phyloP scores from a whole-genome alignment of 441 rosid species.

The Capsella rubella region DNA sequence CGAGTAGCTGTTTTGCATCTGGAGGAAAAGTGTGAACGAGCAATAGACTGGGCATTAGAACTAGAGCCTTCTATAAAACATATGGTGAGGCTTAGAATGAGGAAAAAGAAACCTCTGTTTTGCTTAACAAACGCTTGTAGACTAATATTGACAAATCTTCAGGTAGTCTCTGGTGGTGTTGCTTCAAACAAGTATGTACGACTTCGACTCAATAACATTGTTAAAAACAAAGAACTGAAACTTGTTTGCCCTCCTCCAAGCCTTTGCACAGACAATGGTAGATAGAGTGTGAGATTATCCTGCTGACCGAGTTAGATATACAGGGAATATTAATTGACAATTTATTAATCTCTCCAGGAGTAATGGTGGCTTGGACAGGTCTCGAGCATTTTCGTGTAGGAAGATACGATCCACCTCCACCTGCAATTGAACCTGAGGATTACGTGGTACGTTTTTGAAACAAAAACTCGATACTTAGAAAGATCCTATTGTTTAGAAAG shows the following conservation, averaged over 20 bases:
- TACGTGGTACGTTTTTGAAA: conserved; percentile 55
- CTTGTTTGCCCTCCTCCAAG: conserved; percentile 88
- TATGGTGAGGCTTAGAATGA: conserved; percentile 58
- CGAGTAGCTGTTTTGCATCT: conserved; percentile 93
- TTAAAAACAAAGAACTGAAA: conserved; percentile 66
- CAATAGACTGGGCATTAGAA: conserved; percentile 87
- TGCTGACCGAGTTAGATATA: conserved; percentile 8
- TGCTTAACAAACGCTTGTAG: conserved; percentile 15
- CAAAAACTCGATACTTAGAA: conserved; percentile 1
- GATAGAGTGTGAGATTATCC: conserved; percentile 10
- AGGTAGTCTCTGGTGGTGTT: conserved; percentile 98
- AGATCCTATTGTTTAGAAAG: neutral
- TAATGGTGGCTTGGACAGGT: conserved; percentile 99
- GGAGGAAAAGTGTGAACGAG: conserved; percentile 92
- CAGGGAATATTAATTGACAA: neutral
- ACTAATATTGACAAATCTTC: conserved; percentile 38
- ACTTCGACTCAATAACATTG: conserved; percentile 64
- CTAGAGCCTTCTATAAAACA: conserved; percentile 84
- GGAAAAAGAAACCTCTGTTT: conserved; percentile 2
- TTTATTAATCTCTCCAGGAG: conserved; percentile 54
- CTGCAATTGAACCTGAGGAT: conserved; percentile 75
- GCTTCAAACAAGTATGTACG: conserved; percentile 88
- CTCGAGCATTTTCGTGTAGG: conserved; percentile 89
- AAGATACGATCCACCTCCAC: conserved; percentile 94
- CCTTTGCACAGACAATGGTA: conserved; percentile 97